Evolutionary conservation across 108 stramenopile genomes (phyloP), one percentile per base, ranked within the genome.

Genomic region (Nitzschia sp.): DNA sequence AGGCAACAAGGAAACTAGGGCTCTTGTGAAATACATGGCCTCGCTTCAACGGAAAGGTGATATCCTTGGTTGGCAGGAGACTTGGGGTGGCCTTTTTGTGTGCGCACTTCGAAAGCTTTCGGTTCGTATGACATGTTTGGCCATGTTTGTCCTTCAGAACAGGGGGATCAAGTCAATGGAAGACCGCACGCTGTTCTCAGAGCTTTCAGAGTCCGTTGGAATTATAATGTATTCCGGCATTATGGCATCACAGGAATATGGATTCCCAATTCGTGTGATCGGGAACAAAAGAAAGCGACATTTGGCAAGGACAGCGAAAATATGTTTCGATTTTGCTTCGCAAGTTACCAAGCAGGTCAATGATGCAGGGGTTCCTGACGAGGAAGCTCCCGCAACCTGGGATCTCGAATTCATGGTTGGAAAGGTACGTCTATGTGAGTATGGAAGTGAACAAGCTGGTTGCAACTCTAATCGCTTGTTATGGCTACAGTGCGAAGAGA

Each of bases 71-170:
- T 91, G 90, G 88, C 87, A 84, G 57, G 77, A 88, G 21, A 76
- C 82, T n/a, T 94, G 93, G 88, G 93, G 88, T 50, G 88, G 90
- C 6, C 75, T 94, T 50, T 91, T 90, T 55, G 84, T 94, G 11
- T 63, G 58, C 6, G 85, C 93, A 9, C 69, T 91, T 11, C 65
- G 81, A 57, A 79, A 54, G 57, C 78, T 94, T 58, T 70, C 84
- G 41, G 20, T 77, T 38, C 73, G 83, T 22, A 80, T 83, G 15
- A 52, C 70, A 26, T 67, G 55, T 10, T 41, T 79, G 24, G 82
- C 89, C 15, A 65, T 90, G 9, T 80, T 63, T 34, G 66, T 88
- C 57, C 83, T 77, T 26, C 71, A 80, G 58, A 70, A 34, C 39
- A 82, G 65, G 67, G 54, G 44, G 72, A 76, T 75, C 59, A 43